Conservation (phyloP, 495 filamentous ascomycete species). For the Aspergillus sclerotioniger region DNA sequence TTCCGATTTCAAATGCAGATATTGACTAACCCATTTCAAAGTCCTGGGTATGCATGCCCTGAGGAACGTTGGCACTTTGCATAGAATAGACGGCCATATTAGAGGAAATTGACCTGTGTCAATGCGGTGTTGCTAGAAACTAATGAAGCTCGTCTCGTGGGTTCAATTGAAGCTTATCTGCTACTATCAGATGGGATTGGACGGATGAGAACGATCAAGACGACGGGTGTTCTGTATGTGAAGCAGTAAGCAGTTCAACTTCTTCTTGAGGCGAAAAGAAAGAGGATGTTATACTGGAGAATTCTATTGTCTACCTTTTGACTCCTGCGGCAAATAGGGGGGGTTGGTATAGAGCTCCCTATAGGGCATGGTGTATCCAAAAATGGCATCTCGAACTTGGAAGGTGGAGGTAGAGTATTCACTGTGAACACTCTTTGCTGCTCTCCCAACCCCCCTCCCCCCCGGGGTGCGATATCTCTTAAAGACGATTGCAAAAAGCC, state of each 20-base stretch:
- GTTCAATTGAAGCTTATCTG: too few relatives aligned
- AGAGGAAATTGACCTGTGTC: background rate
- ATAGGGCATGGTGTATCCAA: background rate
- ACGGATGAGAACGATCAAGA: background rate
- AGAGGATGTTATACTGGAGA: background rate
- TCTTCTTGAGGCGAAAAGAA: background rate
- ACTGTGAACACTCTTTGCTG: background rate
- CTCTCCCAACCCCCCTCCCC: background rate
- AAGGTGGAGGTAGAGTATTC: background rate
- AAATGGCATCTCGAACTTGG: background rate
- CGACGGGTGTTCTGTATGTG: background rate
- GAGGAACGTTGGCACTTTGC: background rate
- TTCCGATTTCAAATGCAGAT: background rate
- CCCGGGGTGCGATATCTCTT: background rate
- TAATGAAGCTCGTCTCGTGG: background rate
- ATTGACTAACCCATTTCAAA: background rate
- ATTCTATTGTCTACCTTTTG: conserved; percentile 9
- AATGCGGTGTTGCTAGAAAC: background rate
- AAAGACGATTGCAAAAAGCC: background rate
- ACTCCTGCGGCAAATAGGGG: conserved; percentile 5
- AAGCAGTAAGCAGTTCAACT: background rate
- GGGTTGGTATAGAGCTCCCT: conserved; percentile 15
- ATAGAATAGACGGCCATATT: background rate
- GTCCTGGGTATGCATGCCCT: background rate
- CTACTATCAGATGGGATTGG: too few relatives aligned